phyloP scores from a whole-genome alignment of 768 basidiomycete species.

The Lanmaoa pseudosensibilis region DNA sequence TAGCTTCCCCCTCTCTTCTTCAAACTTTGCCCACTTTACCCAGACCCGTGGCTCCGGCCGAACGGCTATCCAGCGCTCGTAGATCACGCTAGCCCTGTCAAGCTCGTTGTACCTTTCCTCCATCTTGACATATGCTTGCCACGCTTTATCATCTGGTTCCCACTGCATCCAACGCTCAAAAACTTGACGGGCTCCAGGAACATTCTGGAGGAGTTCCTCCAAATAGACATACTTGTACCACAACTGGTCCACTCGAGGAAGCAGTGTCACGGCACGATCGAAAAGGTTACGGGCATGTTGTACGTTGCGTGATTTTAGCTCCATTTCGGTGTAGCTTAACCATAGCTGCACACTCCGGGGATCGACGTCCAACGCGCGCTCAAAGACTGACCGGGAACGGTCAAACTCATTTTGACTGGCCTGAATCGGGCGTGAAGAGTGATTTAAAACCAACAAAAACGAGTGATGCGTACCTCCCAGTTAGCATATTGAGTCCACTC shows the following conservation, averaged over 20 bases:
- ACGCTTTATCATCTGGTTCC: constrained; percentile 99
- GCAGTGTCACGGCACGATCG: constrained; percentile 93
- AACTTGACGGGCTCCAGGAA: constrained; percentile 94
- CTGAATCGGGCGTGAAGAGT: constrained; percentile 35
- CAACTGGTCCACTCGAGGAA: constrained; percentile 93
- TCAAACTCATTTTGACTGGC: constrained; percentile 97
- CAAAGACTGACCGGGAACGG: constrained; percentile 91
- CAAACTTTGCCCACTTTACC: constrained; percentile 86
- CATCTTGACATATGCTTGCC: constrained; percentile 99
- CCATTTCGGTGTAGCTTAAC: constrained; percentile 95
- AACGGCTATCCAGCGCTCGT: constrained; percentile 87
- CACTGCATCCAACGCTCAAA: constrained; percentile 99
- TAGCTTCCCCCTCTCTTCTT: constrained; percentile 67
- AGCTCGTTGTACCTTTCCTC: constrained; percentile 91
- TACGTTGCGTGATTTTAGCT: constrained; percentile 96
- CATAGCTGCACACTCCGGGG: constrained; percentile 87
- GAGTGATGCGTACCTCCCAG: constrained; percentile 63
- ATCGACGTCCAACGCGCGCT: constrained; percentile 96
- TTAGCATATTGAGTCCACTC: constrained; percentile 87
- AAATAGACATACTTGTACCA: constrained; percentile 99
- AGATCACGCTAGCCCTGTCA: constrained; percentile 89
- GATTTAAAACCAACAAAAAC: not conserved
- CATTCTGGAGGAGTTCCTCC: constrained; percentile 94
- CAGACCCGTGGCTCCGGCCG: constrained; percentile 76
- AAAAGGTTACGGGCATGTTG: constrained; percentile 96